A percentile compares a stretch with the other conserved stretches of the same genome.
These are phyloP conservation scores for Spatholobus suberectus DNA, from an alignment of 306 rosid species.

Conservation along the genomic window DNA sequence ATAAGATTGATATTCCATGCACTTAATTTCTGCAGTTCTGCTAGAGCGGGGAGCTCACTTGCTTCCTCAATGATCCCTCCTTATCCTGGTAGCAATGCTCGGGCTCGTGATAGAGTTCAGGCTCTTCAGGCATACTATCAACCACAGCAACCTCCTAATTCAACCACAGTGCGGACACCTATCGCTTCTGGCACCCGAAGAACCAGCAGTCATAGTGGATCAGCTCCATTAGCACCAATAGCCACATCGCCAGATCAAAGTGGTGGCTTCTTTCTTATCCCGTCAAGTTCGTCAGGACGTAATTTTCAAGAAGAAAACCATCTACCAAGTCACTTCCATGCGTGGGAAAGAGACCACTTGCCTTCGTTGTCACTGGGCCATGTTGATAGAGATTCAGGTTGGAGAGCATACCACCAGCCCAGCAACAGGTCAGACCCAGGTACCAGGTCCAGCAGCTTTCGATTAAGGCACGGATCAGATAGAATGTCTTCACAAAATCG, in stretches of 20 bases:
- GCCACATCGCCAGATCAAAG: slow-evolving; percentile 82
- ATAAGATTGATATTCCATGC: slow-evolving; percentile 32
- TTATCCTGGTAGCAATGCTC: slow-evolving; percentile 96
- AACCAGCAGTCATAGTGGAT: slow-evolving; percentile 76
- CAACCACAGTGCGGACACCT: slow-evolving; percentile 70
- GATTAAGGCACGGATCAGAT: slow-evolving; percentile 79
- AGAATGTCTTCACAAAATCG: slow-evolving; percentile 85
- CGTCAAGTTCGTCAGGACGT: slow-evolving; percentile 81
- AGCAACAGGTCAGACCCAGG: slow-evolving; percentile 66
- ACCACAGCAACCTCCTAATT: slow-evolving; percentile 76
- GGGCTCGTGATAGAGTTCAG: slow-evolving; percentile 90
- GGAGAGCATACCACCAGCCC: slow-evolving; percentile 82
- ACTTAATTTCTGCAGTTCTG: slow-evolving; percentile 66
- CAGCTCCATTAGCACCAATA: slow-evolving; percentile 66
- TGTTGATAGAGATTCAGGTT: slow-evolving; percentile 74
- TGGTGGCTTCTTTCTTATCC: slow-evolving; percentile 72
- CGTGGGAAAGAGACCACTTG: slow-evolving; percentile 89
- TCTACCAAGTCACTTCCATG: slow-evolving; percentile 57
- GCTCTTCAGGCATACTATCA: slow-evolving; percentile 98
- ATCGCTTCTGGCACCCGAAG: slow-evolving; percentile 64
- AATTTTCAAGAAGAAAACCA: slow-evolving; percentile 80
- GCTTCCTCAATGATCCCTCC: slow-evolving; percentile 93
- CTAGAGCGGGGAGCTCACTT: slow-evolving; percentile 86
- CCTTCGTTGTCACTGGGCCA: slow-evolving; percentile 65
- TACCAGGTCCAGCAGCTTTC: slow-evolving; percentile 66